These are phyloP conservation scores for Curvularia verruculosa DNA, from an alignment of 2,329 filamentous ascomycete genomes.

Conservation along the genomic window DNA sequence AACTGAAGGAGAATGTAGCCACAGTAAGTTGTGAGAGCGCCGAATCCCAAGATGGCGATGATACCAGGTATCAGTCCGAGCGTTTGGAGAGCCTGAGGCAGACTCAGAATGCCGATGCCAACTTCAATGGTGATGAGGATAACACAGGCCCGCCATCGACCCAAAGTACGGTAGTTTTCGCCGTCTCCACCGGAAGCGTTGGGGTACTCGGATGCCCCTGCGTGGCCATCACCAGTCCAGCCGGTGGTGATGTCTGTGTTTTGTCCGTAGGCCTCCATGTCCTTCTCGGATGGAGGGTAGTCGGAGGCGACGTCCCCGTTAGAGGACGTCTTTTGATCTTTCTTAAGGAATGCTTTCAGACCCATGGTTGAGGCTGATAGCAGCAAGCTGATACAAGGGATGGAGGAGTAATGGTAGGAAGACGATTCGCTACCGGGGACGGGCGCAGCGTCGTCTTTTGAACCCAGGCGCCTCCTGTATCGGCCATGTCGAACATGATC, in stretches of 20 bases:
- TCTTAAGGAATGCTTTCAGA: slow-evolving; percentile 33
- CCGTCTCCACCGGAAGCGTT: slow-evolving; percentile 25
- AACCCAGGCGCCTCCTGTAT: slow-evolving; percentile 34
- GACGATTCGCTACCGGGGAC: slow-evolving; percentile 10
- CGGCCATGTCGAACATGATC: slow-evolving; percentile 28
- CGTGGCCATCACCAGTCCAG: slow-evolving; percentile 32
- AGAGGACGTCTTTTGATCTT: slow-evolving; percentile 25
- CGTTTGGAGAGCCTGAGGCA: slow-evolving; percentile 37
- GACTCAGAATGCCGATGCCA: slow-evolving; percentile 37
- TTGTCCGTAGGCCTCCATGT: slow-evolving; percentile 28
- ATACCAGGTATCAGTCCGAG: slow-evolving; percentile 41
- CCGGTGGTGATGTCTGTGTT: slow-evolving; percentile 34
- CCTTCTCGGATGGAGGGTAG: slow-evolving; percentile 28
- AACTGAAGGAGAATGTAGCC: slow-evolving; percentile 38
- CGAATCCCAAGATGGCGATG: slow-evolving; percentile 39
- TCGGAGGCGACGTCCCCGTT: slow-evolving; percentile 21
- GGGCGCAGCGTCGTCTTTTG: slow-evolving; percentile 27
- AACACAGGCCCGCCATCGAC: slow-evolving; percentile 38
- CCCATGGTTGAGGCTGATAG: slow-evolving; percentile 28
- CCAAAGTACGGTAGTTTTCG: slow-evolving; percentile 36
- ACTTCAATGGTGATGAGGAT: slow-evolving; percentile 42
- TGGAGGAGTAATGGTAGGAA: slow-evolving; percentile 1
- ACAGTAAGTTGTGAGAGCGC: slow-evolving; percentile 34
- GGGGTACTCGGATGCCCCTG: slow-evolving; percentile 33
- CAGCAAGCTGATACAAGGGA: neutral